Base-by-base conservation (phyloP, 805 yeast genomes). In the Zygosaccharomyces siamensis region DNA sequence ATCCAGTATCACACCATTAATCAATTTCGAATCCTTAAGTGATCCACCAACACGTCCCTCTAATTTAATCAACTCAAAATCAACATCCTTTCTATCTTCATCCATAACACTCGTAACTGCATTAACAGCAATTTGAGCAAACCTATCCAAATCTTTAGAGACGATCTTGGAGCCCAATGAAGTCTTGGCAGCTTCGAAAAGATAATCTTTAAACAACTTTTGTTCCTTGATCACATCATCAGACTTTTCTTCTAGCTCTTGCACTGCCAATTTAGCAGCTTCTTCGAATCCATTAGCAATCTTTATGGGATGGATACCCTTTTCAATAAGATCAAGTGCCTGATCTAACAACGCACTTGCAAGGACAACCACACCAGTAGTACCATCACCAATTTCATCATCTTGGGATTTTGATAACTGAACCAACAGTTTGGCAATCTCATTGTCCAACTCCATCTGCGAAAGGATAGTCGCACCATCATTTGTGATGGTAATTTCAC, bases 341-440 rank as follows among this genome's bases (percentile, higher is more conserved):
- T 93, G 96, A 67, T 92, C 97, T 50, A 93, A 75, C 55, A 93
- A 74, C 2, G 98, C 95, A 57, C 96, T 86, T 1, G 99, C 98
- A 45, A 93, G 74, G 2, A 93, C 98, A 46, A 93, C 98, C 26
- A 93, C 99, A 64, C 98, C 98, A 4, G 99, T 93, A 26, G 99
- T 93, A 64, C 99, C 99, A 68, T 92, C 99, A 48, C 99, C 99
- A 66, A 92, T 89, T 72, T 92, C 98, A 67, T 93, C 97, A 69
- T 92, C 99, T 74, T 92, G 99, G 24, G 96, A 87, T 67, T 80
- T 86, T 27, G 97, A 86, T 56, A 93, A 77, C 71, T 95, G 96
- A 16, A 93, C 99, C 63, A 93, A 74, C 52, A 93, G 75, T 70
- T 93, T 93, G 57, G 99, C 99, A 59, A 93, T 89, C 71, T 93